phyloP scores from a whole-genome alignment of 2,329 filamentous ascomycete genomes.

The Cercospora nicotianae region DNA sequence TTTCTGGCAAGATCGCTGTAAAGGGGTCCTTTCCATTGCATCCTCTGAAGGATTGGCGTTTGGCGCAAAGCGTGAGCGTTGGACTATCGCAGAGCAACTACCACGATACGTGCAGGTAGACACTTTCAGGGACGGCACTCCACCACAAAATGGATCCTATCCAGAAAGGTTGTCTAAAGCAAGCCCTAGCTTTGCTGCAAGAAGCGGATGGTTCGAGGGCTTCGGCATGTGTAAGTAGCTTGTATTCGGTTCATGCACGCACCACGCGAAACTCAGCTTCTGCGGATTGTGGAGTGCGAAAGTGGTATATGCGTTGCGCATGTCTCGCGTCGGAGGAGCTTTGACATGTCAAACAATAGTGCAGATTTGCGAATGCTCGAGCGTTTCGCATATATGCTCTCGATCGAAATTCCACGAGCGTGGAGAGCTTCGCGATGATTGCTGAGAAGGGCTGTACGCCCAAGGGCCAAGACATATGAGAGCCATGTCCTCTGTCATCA shows the following conservation, averaged over 20 bases:
- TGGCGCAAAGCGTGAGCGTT: background rate
- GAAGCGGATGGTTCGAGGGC: constrained; percentile 1
- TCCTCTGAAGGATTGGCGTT: background rate
- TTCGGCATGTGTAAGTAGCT: background rate
- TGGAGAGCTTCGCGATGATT: background rate
- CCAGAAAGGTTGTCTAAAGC: background rate
- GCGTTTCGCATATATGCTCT: background rate
- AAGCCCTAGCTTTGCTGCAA: background rate
- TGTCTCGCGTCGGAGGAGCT: background rate
- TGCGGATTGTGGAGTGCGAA: constrained; percentile 4
- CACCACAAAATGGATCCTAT: background rate
- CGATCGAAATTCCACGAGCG: background rate
- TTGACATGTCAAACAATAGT: background rate
- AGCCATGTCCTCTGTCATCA: background rate
- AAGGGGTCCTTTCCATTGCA: background rate
- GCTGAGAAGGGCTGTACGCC: background rate
- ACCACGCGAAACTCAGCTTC: constrained; percentile 10
- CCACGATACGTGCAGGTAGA: background rate
- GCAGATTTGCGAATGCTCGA: background rate
- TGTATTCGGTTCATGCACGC: constrained; percentile 1
- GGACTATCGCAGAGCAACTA: constrained; percentile 2
- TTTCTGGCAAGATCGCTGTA: constrained; percentile 9
- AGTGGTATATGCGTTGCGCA: background rate
- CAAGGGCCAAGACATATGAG: background rate
- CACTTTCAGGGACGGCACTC: background rate